A percentile compares a stretch with the other conserved stretches of the same genome.
These are phyloP conservation scores for Marasmius tenuissimus DNA, from an alignment of 1,284 basidiomycete species.

Conservation along the genomic window DNA sequence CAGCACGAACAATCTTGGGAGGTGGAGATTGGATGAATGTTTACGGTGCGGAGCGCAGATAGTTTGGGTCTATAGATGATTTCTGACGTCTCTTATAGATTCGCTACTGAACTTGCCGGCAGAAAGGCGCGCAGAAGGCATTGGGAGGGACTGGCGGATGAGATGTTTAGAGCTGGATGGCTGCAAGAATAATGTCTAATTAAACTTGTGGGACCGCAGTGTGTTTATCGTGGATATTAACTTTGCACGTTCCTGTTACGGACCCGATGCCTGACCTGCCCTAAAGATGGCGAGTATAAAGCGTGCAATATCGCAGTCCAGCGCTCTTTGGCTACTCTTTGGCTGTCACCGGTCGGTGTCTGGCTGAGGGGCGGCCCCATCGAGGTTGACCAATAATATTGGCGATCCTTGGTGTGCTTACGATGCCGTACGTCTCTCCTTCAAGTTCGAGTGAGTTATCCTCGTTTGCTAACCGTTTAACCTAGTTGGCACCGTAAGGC, in stretches of 20 bases:
- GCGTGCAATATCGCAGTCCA: too few species aligned
- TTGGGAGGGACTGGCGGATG: slow-evolving; percentile 69
- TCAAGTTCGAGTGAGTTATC: neutral
- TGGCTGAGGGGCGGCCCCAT: too few species aligned
- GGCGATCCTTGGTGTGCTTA: too few species aligned
- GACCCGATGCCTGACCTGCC: too few species aligned
- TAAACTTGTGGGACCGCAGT: too few species aligned
- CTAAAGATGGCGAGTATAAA: too few species aligned
- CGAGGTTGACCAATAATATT: too few species aligned
- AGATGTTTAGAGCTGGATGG: slow-evolving; percentile 73
- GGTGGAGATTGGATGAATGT: slow-evolving; percentile 77
- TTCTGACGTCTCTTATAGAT: slow-evolving; percentile 37
- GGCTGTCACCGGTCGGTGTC: too few species aligned
- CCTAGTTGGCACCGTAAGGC: too few species aligned
- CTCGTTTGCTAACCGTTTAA: neutral
- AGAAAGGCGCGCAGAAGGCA: slow-evolving; percentile 58
- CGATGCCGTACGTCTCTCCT: neutral
- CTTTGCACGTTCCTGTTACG: too few species aligned
- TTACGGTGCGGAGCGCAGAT: slow-evolving; percentile 47
- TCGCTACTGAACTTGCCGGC: slow-evolving; percentile 76
- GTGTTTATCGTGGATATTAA: too few species aligned
- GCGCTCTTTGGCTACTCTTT: too few species aligned
- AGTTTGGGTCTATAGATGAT: neutral
- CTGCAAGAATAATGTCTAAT: slow-evolving; percentile 39
- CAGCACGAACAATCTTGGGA: slow-evolving; percentile 41